A percentile compares a stretch with the other conserved stretches of the same genome.
These are phyloP conservation scores for Corymbia citriodora DNA, from an alignment of 441 rosid species.

Conservation along the genomic window DNA sequence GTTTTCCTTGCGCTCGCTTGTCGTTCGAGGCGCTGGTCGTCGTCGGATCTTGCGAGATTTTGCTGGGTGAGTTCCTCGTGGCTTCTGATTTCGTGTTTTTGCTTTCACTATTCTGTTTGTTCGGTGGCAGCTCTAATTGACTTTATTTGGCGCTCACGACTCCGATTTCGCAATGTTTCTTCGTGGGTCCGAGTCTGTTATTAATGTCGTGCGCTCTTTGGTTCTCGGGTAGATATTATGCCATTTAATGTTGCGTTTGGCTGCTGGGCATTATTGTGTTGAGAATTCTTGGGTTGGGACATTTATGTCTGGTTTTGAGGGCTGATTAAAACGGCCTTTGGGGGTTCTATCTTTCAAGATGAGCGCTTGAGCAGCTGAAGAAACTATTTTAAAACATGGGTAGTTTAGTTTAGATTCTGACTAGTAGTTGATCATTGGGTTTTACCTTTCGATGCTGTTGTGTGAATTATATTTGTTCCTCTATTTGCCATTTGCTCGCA, in stretches of 20 bases:
- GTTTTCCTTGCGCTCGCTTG: neutral
- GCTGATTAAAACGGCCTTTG: neutral
- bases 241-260: neutral
- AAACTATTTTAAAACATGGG: neutral
- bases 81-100: neutral
- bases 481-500: slow-evolving; percentile 1
- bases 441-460: neutral
- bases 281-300: neutral
- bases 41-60: neutral
- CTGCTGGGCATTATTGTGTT: neutral
- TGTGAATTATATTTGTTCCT: neutral
- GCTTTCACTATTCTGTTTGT: neutral
- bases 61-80: neutral
- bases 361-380: neutral
- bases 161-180: neutral
- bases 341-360: neutral
- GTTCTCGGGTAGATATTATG: neutral
- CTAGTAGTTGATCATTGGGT: neutral
- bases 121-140: neutral
- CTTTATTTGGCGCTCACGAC: neutral
- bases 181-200: neutral
- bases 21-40: neutral
- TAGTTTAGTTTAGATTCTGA: neutral
- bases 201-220: neutral
- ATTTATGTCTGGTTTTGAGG: neutral